Base-by-base conservation (phyloP, 768 basidiomycete species). In the Pleurotus salmoneostramineus region DNA sequence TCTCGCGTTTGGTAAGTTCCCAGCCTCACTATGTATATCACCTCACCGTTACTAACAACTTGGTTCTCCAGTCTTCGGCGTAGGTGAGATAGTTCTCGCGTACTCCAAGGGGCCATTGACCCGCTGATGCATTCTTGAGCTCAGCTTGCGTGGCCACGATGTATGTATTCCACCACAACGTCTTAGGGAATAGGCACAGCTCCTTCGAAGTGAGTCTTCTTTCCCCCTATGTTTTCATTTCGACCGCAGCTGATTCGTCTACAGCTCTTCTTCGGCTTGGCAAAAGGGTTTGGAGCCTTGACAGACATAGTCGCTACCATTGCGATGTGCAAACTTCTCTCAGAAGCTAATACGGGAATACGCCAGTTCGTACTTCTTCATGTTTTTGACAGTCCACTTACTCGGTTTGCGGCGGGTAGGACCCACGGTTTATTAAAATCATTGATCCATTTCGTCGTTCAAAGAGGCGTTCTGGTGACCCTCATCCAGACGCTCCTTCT, bases 271-370 rank as follows among this genome's bases (percentile, higher is more conserved):
- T 77, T 77, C 51, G 77, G 77, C 3, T 43, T 80, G 2, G 73
- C 75, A 1, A 79, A 79, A 62, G 78, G 75, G 8, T 77, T 77
- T 57, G 74, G 72, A 34, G 73, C 77, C 11, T 49, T 73, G 0
- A 74, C 77, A 3, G 79, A 80, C 58, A 67, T 80, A 15, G 40
- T 78, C 8, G 78, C 79, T 0, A 80, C 77, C 6, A 65, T 73
- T 21, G 75, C 76, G 0, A 75, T 80, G 74, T 78, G 77, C 62
- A 58, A 71, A 3, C 72, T 72, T 44, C 68, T 80, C 4, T 67
- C 69, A 0, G 65, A 68, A 5, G 63, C 75, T 3, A 72, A 70
- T 58, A 76, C 74, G 7, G 76, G 75, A 3, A 72, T 79, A 27
- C 58, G 59, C 6, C 61, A 69, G 77, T 79, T 46, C 21, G 73